Evolutionary conservation across 768 basidiomycete species (phyloP).

Genomic region (Xerocomellus dryophilus): DNA sequence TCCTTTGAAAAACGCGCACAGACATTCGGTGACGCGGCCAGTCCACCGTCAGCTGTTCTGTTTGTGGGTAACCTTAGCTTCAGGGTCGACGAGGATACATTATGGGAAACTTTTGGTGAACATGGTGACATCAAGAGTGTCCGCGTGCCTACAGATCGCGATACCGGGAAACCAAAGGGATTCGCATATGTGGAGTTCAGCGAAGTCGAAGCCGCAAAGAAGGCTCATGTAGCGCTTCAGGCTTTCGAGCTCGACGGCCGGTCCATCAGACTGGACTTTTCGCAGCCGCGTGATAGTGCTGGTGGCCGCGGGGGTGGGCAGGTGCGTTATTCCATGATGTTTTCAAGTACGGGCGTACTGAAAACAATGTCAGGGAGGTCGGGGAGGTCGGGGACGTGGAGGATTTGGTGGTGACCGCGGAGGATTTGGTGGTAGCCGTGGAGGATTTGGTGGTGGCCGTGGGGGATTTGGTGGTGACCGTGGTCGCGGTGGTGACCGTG

Average conservation of each 20-base stretch:
- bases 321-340: slow-evolving; percentile 31
- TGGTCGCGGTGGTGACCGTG: slow-evolving; percentile 39
- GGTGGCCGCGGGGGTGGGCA: slow-evolving; percentile 51
- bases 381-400: slow-evolving; percentile 29
- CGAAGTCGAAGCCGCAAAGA: slow-evolving; percentile 73
- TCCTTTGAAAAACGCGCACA: slow-evolving; percentile 68
- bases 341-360: background rate
- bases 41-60: slow-evolving; percentile 67
- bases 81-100: slow-evolving; percentile 69
- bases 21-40: slow-evolving; percentile 69
- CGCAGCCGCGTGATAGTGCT: slow-evolving; percentile 69
- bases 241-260: slow-evolving; percentile 83
- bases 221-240: slow-evolving; percentile 66
- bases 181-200: slow-evolving; percentile 97
- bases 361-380: slow-evolving; percentile 23
- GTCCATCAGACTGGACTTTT: slow-evolving; percentile 77
- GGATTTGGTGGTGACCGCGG: slow-evolving; percentile 31
- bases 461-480: slow-evolving; percentile 26
- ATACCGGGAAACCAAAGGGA: slow-evolving; percentile 87
- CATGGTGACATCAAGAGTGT: slow-evolving; percentile 83
- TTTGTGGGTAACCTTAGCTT: slow-evolving; percentile 93
- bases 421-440: slow-evolving; percentile 27
- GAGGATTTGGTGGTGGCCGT: slow-evolving; percentile 23
- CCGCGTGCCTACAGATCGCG: slow-evolving; percentile 88
- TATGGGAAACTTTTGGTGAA: slow-evolving; percentile 91